These are phyloP conservation scores for Zygnema circumcarinatum DNA, from an alignment of 139 green algal genomes.

Conservation along the genomic window DNA sequence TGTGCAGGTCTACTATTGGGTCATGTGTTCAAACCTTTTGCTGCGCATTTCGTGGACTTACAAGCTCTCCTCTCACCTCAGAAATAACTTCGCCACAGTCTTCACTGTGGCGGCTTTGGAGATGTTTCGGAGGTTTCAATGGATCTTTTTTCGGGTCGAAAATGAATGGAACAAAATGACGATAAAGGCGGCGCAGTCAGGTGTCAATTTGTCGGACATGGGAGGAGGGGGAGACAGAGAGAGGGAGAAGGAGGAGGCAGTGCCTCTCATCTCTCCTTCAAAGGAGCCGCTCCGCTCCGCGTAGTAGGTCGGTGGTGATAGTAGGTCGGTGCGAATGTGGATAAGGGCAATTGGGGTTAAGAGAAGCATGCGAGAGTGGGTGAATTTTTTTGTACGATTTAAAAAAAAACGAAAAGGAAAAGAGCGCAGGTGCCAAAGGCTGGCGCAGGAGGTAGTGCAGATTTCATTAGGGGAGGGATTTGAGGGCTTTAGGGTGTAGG, in stretches of 20 bases:
- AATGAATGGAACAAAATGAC: constrained; percentile 60
- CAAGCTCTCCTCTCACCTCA: constrained; percentile 84
- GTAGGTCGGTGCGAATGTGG: not conserved
- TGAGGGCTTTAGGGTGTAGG: too few species aligned
- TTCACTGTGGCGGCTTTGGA: constrained; percentile 68
- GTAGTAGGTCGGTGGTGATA: not conserved
- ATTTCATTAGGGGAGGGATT: too few species aligned
- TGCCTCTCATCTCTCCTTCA: not conserved
- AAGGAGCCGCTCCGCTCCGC: not conserved
- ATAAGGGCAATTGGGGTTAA: not conserved
- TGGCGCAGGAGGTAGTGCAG: too few species aligned
- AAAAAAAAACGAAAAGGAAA: not conserved
- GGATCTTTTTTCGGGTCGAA: constrained; percentile 89
- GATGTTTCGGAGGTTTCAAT: constrained; percentile 80
- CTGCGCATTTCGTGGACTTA: constrained; percentile 87
- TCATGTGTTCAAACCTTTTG: constrained; percentile 79
- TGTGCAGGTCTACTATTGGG: constrained; percentile 72
- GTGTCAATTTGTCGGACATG: not conserved
- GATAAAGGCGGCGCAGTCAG: constrained; percentile 6
- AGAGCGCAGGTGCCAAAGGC: not conserved
- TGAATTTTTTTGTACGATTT: not conserved
- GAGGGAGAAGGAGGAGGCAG: not conserved
- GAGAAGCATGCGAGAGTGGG: not conserved
- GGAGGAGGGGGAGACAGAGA: not conserved
- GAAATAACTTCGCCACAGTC: constrained; percentile 65